Base-by-base conservation (phyloP, 192 early-diverging fungal species). In the Mortierella claussenii region DNA sequence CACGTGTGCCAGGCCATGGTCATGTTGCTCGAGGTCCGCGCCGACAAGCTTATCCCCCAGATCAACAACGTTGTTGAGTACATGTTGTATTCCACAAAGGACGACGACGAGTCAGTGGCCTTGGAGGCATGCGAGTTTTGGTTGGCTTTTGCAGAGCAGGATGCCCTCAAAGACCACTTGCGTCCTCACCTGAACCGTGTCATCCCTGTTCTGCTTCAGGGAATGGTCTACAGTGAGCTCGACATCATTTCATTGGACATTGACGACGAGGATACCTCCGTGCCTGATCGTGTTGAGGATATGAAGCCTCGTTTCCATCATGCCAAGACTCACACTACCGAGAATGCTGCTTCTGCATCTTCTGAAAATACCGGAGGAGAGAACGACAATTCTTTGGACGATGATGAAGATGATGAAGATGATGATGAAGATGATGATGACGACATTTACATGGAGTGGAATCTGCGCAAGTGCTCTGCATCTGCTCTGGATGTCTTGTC, bases 61-160 rank as follows among this genome's bases (percentile, higher is more conserved):
- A 87, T 99, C 67, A 86, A 89, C 58, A 91, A 91, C 68, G 88
- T 98, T 28, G 92, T 98, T 51, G 89, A 93, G 73, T 99, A 97
- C 79, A 98, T 99, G 93, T 86, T 99, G 11, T 92, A 89, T 79
- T 94, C 91, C 46, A 98, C 93, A n/a, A 89, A 93, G 85, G 89
- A 92, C 64, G 83, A 87, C 20, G 93, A 97, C 60, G 86, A 92
- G 21, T 84, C 89, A 31, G 88, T 98, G 49, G 97, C 97, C n/a
- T 84, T 97, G 60, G 98, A 98, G 80, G 97, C 97, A 11, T 96
- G 95, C 79, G 98, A 99, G 83, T 99, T 99, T 81, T 99, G 97
- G 97, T 79, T 97, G 33, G 91, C 92, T 40, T 95, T 98, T 86
- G 95, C 94, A 54, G 98, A 99, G 80, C 95, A 96, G 65, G 91